Percentiles rank a stretch among this genome's conserved stretches.
These are phyloP conservation scores for Aspergillus biplanus DNA, from an alignment of 495 filamentous ascomycete species.

Conservation along the genomic window DNA sequence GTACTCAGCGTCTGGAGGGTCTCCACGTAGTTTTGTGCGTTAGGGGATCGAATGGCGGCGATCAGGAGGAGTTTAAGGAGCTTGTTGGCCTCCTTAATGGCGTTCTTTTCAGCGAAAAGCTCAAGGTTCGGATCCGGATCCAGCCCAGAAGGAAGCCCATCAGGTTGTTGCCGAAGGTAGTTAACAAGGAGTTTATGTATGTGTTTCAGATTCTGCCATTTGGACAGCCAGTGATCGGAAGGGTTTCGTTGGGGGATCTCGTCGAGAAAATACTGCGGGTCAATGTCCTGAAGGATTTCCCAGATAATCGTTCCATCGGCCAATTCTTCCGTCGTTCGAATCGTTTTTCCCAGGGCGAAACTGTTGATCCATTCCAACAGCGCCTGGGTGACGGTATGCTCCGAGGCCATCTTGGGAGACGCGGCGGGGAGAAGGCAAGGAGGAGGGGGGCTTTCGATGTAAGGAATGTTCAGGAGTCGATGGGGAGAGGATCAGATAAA, in stretches of 20 bases:
- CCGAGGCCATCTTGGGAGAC: constrained; percentile 44
- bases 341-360: constrained; percentile 51
- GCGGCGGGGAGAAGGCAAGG: constrained; percentile 13
- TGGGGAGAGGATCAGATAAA: neutral
- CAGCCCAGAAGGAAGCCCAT: constrained; percentile 52
- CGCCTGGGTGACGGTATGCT: constrained; percentile 52
- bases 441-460: constrained; percentile 9
- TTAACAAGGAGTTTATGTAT: constrained; percentile 66
- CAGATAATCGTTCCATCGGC: constrained; percentile 75
- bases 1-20: constrained; percentile 52
- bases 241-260: constrained; percentile 60
- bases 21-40: constrained; percentile 57
- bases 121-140: constrained; percentile 60
- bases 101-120: constrained; percentile 55
- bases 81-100: constrained; percentile 52
- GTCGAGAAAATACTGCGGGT: constrained; percentile 69
- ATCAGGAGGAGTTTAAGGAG: constrained; percentile 67
- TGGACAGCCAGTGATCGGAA: constrained; percentile 53
- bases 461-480: constrained; percentile 12
- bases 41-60: constrained; percentile 62
- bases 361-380: constrained; percentile 64
- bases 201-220: constrained; percentile 67
- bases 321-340: constrained; percentile 62
- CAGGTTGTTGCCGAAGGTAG: constrained; percentile 65
- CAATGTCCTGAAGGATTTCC: constrained; percentile 68